Percentiles rank a stretch among this genome's conserved stretches.
These are phyloP conservation scores for Tylopilus subfusipes DNA, from an alignment of 768 basidiomycete genomes.

Conservation along the genomic window DNA sequence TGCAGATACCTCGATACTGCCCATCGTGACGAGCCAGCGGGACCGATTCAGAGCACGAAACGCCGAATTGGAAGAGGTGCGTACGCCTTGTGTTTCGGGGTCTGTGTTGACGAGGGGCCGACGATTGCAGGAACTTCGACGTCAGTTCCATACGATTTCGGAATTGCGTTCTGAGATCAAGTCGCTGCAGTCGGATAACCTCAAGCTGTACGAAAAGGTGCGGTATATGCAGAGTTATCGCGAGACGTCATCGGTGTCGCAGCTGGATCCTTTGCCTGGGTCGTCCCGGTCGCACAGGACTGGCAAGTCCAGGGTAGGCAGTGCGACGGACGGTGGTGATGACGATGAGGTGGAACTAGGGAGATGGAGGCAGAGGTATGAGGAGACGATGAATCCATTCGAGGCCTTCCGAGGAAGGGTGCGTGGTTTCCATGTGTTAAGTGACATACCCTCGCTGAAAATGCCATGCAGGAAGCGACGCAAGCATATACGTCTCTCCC, in stretches of 20 bases:
- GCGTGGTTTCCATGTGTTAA: slow-evolving; percentile 33
- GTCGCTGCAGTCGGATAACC: slow-evolving; percentile 88
- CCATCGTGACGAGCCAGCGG: slow-evolving; percentile 95
- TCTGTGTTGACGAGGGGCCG: not conserved
- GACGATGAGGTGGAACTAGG: slow-evolving; percentile 65
- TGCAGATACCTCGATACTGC: slow-evolving; percentile 93
- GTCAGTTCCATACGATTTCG: slow-evolving; percentile 91
- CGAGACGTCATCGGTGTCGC: slow-evolving; percentile 64
- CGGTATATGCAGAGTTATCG: slow-evolving; percentile 97
- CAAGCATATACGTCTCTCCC: slow-evolving; percentile 89
- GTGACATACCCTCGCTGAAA: not conserved
- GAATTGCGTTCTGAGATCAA: slow-evolving; percentile 93
- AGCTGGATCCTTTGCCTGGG: slow-evolving; percentile 65
- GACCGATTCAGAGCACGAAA: slow-evolving; percentile 98
- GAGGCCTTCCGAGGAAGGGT: slow-evolving; percentile 96
- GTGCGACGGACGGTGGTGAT: slow-evolving; percentile 29
- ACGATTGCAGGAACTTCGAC: slow-evolving; percentile 74
- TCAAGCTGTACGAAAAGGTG: slow-evolving; percentile 98
- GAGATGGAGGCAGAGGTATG: slow-evolving; percentile 88
- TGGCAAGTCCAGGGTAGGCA: slow-evolving; percentile 2
- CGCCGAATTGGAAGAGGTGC: slow-evolving; percentile 91
- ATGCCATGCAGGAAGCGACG: slow-evolving; percentile 76
- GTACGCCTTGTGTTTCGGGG: slow-evolving; percentile 3
- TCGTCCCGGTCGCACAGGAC: slow-evolving; percentile 16
- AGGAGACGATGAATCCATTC: slow-evolving; percentile 97